Evolutionary conservation across 2,329 filamentous ascomycete genomes (phyloP), one percentile per base, ranked within the genome.

Genomic region (Colletotrichum limetticola): DNA sequence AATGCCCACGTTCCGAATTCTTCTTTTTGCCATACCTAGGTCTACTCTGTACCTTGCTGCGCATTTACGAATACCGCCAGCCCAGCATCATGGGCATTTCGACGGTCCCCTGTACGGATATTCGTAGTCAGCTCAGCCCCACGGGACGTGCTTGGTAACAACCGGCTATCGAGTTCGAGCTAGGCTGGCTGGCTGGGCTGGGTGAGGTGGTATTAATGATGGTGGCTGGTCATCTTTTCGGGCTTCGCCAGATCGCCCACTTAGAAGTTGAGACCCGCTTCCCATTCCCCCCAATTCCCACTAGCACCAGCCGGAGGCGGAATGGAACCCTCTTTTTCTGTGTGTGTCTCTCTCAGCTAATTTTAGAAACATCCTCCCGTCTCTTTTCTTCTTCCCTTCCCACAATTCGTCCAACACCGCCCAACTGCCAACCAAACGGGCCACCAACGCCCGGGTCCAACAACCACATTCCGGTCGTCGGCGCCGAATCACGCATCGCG

Each of bases 201-300:
- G n/a, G 22, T 24, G 55, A 57, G 55, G 60, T 58, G 30, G 58
- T 72, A 19, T 58, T 57, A 72, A 49, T 65, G 32, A 26, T 57
- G 62, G 66, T 72, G 70, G 70, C 66, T 70, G 55, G 46, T 59
- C 32, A 22, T 28, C 46, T 46, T 55, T 46, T 35, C 46, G 46
- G 70, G 70, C 60, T 56, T 70, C 55, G 70, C 66, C 66, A 72
- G 66, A 70, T 65, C 66, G 59, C 66, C 66, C 66, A 72, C 59
- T 59, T 49, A 63, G 57, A 49, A 19, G 37, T 6, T 5, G 60
- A 32, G 42, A 14, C 26, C 60, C 42, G 42, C 59, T 24, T 37
- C 28, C 65, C 26, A 8, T 42, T 42, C 16, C 57, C 16, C 26
- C 49, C 14, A 49, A 63, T 28, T 35, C 49, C 35, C 53, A 42